Base-by-base conservation (phyloP, 441 rosid species). In the Adansonia gregorii region DNA sequence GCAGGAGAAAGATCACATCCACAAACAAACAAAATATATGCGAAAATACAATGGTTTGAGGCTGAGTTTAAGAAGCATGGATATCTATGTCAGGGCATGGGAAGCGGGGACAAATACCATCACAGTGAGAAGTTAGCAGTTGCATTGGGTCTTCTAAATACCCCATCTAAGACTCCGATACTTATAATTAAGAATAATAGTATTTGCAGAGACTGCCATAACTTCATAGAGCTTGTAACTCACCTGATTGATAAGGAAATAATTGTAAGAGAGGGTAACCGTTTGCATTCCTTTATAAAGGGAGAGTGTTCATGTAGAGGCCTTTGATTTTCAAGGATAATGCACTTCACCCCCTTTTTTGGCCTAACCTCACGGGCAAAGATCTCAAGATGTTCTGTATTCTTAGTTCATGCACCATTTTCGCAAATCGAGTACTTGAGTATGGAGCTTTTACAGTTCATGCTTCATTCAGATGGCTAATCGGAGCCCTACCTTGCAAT, bases 81-180 rank as follows among this genome's bases (percentile, higher is more conserved):
- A 35, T 81, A 78, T 75, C 5, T 64, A 43, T 78, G 58, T 79
- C 71, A 19, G 20, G 76, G 76, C 51, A 77, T 27, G 19, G 15
- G 75, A 78, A 73, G 35, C n/a, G 76, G 65, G 45, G 65, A 66
- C 14, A 52, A 80, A 56, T 68, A 80, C 75, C 78, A 69, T 52
- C 85, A 87, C 76, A 83, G 84, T 64, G 83, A 83, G n/a, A 85
- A 85, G 64, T 74, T 79, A 71, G 89, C 87, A 48, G 78, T 78
- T 55, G 86, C 79, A 39, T 86, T 78, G 73, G 84, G 86, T 56
- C 84, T 84, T 67, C 70, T 86, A 5, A 76, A 79, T 60, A 49
- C 82, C 1, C 79, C 85, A 43, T 75, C 81, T 45, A 71, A 72
- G 58, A 58, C 83, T 46, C 77, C 78, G 0, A 74, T 82, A 54